Conservation (phyloP, 2,329 filamentous ascomycete species). For the Talaromyces sp. region DNA sequence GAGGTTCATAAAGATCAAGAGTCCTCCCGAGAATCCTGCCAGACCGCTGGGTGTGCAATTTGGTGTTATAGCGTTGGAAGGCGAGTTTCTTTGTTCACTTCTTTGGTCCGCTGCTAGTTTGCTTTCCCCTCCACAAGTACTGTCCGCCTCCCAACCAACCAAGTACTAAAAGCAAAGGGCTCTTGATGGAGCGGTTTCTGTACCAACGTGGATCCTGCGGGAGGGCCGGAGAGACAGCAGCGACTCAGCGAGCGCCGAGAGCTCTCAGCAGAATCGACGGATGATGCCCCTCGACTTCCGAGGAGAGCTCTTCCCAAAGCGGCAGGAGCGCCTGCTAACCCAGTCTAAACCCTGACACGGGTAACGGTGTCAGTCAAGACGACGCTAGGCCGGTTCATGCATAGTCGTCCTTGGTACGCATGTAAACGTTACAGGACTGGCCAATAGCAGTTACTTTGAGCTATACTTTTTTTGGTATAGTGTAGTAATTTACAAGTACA, state of each 20-base stretch:
- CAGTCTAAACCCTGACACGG: too few species aligned
- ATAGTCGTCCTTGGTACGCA: neutral
- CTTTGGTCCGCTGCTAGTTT: neutral
- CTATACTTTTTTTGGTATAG: neutral
- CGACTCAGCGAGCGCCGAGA: neutral
- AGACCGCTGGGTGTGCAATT: neutral
- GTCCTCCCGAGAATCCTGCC: neutral
- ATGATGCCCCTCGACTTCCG: neutral
- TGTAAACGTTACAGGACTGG: neutral
- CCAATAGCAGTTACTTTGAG: neutral
- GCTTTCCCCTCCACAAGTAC: neutral
- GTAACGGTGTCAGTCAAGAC: neutral
- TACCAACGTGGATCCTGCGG: neutral
- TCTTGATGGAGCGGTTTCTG: neutral
- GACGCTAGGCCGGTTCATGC: neutral
- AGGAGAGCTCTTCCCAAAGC: neutral
- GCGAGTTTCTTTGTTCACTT: neutral
- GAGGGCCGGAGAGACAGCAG: neutral
- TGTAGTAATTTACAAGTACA: neutral
- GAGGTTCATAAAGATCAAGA: neutral
- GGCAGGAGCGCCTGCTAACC: neutral
- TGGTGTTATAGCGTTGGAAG: neutral
- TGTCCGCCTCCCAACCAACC: neutral
- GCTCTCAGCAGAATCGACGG: neutral
- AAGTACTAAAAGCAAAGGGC: neutral